Evolutionary conservation across 2,329 filamentous ascomycete species (phyloP).

Genomic region (Aspergillus sp.): DNA sequence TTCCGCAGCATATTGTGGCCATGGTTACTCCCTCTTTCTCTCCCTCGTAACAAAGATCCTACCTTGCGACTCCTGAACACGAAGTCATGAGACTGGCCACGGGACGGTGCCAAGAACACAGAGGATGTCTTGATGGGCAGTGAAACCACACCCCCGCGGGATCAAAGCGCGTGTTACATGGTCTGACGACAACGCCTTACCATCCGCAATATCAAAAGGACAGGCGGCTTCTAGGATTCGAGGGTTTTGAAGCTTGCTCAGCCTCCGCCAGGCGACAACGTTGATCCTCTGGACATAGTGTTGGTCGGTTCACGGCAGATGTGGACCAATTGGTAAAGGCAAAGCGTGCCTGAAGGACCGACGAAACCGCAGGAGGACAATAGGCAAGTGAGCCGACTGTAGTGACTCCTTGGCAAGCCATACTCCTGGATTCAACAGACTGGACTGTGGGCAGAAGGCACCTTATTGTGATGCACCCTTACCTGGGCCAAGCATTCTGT

Average conservation of each 20-base stretch:
- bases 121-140: conserved; percentile 1
- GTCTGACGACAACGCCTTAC: background rate
- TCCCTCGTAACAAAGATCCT: background rate
- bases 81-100: conserved; percentile 14
- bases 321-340: conserved; percentile 10
- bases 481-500: conserved; percentile 24
- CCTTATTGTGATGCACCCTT: conserved; percentile 14
- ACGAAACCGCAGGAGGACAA: background rate
- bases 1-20: conserved; percentile 20
- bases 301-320: conserved; percentile 3
- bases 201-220: background rate
- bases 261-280: background rate
- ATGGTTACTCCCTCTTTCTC: background rate
- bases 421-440: background rate
- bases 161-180: background rate
- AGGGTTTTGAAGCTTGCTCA: background rate
- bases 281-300: background rate
- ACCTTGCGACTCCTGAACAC: background rate
- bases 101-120: conserved; percentile 10
- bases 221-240: background rate
- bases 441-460: conserved; percentile 1
- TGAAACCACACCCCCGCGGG: background rate
- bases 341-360: background rate
- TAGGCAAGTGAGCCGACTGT: background rate
- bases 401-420: conserved; percentile 9